Base-by-base conservation (phyloP, 2,329 filamentous ascomycete genomes). In the Seiridium unicorne region DNA sequence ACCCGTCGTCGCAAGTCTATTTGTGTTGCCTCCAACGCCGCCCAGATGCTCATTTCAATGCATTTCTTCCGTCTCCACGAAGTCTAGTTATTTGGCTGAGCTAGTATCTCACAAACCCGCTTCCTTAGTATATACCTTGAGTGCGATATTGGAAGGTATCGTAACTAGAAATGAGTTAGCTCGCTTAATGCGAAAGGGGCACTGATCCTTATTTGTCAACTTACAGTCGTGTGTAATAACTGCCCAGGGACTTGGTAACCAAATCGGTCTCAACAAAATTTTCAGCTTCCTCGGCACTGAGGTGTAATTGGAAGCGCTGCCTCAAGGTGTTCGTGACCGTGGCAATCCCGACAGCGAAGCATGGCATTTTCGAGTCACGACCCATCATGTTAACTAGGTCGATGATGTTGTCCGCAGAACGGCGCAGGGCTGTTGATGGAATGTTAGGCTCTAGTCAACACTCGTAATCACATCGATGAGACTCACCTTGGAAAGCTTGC, bases 101-200 rank as follows among this genome's bases (percentile, higher is more conserved):
- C 38, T 53, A 58, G 47, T 57, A 55, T 59, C 63, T 59, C 47
- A 48, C 42, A 53, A 58, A 51, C 58, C 55, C 60, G 61, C 62
- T 62, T 60, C 58, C 63, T 68, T 84, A 94, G 76, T 94, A 94
- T 76, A 94, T 94, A 66, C 91, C 91, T 76, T 94, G 91, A 42
- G 91, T 93, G 70, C 91, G 86, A 77, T 94, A 94, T 79, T 94
- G 91, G 79, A 93, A 94, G 63, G 90, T 92, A 76, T 93, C 90
- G 70, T 93, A 92, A 76, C 89, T 92, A 55, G 55, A 73, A 65
- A 58, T 53, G n/a, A 31, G 49, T 42, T 36, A 4, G 26, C 3
- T 5, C 3, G 4, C 8, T 31, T 13, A 10, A 42, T 8, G 42
- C 51, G 31, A 49, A 13, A 13, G 36, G 9, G 35, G 9, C 6